These are phyloP conservation scores for Colletotrichum somersetense DNA, from an alignment of 2,329 filamentous ascomycete genomes.

Conservation along the genomic window DNA sequence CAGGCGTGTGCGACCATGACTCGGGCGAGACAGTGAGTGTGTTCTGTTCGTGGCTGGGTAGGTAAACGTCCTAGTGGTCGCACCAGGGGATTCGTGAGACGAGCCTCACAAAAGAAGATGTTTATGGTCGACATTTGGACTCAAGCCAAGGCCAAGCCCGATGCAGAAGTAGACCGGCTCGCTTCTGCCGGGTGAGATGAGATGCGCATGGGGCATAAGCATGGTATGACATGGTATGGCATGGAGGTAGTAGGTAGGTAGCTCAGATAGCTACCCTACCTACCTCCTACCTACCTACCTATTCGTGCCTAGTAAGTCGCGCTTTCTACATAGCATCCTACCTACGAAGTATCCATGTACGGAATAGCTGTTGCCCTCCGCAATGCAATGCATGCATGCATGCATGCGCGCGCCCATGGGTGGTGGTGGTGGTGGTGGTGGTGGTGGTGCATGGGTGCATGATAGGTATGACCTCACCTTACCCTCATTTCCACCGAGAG, in stretches of 20 bases:
- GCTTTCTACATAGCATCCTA: too few species aligned
- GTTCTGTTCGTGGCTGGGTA: too few species aligned
- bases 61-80: not conserved
- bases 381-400: not conserved
- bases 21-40: not conserved
- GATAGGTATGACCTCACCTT: slow-evolving; percentile 2
- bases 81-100: slow-evolving; percentile 17
- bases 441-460: too few species aligned
- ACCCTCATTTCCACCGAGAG: not conserved
- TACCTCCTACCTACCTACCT: not conserved
- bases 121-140: not conserved
- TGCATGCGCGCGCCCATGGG: not conserved
- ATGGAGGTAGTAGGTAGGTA: not conserved
- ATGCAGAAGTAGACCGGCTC: not conserved
- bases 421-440: too few species aligned
- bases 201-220: too few species aligned
- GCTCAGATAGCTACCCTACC: not conserved
- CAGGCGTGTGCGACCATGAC: slow-evolving; percentile 1
- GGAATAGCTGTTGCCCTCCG: not conserved
- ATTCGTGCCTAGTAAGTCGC: too few species aligned
- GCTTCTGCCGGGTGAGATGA: not conserved
- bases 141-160: not conserved
- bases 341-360: too few species aligned
- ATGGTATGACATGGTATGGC: not conserved
- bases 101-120: not conserved